These are phyloP conservation scores for Coemansia sp. DNA, from an alignment of 192 early-diverging fungal species.

Conservation along the genomic window DNA sequence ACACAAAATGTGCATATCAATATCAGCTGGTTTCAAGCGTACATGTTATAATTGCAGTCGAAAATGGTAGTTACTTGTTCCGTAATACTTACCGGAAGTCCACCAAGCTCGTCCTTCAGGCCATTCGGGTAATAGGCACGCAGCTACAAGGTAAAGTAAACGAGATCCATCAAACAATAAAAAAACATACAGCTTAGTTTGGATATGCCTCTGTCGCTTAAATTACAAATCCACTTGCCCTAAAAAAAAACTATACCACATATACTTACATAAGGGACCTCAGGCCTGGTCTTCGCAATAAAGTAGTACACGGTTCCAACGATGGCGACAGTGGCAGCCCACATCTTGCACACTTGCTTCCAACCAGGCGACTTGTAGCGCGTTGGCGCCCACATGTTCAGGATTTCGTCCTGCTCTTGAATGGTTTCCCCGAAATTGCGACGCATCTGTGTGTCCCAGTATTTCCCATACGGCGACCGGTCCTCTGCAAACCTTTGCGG, in stretches of 20 bases:
- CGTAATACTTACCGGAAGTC: conserved; percentile 29
- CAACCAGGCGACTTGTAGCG: conserved; percentile 58
- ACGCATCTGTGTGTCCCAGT: conserved; percentile 73
- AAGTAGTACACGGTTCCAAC: conserved; percentile 59
- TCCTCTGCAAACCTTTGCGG: conserved; percentile 64
- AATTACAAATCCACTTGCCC: not conserved
- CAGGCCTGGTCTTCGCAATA: conserved; percentile 57
- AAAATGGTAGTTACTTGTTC: not conserved
- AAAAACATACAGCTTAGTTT: not conserved
- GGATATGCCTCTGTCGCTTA: not conserved
- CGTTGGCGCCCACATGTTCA: conserved; percentile 72
- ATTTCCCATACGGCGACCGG: conserved; percentile 63
- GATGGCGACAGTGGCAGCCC: conserved; percentile 56
- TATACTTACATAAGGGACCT: conserved; percentile 60
- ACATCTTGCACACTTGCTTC: conserved; percentile 62
- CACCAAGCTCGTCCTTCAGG: conserved; percentile 68
- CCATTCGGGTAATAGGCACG: conserved; percentile 70
- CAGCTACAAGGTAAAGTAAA: conserved; percentile 18
- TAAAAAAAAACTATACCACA: not conserved
- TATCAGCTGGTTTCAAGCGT: not conserved
- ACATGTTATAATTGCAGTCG: not conserved
- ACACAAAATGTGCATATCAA: not conserved
- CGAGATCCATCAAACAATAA: too few species aligned
- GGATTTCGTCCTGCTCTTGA: conserved; percentile 70
- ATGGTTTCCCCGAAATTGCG: conserved; percentile 77